Evolutionary conservation across 2,329 filamentous ascomycete genomes (phyloP).

Genomic region (Colletotrichum aenigma): DNA sequence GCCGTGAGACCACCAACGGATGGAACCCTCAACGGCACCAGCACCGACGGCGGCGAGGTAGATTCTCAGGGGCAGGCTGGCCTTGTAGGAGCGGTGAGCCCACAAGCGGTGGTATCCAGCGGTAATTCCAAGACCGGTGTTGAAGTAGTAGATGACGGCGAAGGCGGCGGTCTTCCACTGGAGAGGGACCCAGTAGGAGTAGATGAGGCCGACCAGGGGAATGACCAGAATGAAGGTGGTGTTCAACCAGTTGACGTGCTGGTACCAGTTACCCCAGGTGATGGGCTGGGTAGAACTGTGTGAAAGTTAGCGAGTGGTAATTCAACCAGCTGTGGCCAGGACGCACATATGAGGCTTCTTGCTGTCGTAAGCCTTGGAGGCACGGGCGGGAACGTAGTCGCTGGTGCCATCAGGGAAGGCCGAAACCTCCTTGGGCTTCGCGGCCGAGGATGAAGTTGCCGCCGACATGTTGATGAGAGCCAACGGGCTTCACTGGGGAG

Average conservation of each 20-base stretch:
- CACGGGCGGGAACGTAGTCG: constrained; percentile 57
- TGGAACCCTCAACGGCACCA: constrained; percentile 84
- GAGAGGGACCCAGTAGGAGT: constrained; percentile 80
- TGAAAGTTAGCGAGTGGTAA: background rate
- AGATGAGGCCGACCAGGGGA: constrained; percentile 74
- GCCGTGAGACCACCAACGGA: constrained; percentile 87
- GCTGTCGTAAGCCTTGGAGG: constrained; percentile 48
- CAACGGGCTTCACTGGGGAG: background rate
- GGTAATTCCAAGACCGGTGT: constrained; percentile 81
- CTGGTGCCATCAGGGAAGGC: constrained; percentile 57
- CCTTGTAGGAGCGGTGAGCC: constrained; percentile 86
- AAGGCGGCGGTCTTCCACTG: constrained; percentile 74
- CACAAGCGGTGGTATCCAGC: constrained; percentile 75
- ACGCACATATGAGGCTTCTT: constrained; percentile 77
- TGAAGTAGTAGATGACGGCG: constrained; percentile 81
- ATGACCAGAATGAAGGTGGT: constrained; percentile 80
- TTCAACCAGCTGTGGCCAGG: background rate
- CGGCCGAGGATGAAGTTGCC: constrained; percentile 39
- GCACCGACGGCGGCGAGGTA: constrained; percentile 83
- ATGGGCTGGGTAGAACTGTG: constrained; percentile 72
- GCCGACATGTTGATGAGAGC: constrained; percentile 12
- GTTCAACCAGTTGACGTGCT: constrained; percentile 95
- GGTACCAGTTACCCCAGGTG: constrained; percentile 84
- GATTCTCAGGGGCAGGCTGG: constrained; percentile 75
- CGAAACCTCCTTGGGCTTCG: constrained; percentile 41